Percentiles rank a stretch among this genome's conserved stretches.
Evolutionary conservation across 2,329 filamentous ascomycete species (phyloP).

Genomic region (Diaporthe aspalathi): DNA sequence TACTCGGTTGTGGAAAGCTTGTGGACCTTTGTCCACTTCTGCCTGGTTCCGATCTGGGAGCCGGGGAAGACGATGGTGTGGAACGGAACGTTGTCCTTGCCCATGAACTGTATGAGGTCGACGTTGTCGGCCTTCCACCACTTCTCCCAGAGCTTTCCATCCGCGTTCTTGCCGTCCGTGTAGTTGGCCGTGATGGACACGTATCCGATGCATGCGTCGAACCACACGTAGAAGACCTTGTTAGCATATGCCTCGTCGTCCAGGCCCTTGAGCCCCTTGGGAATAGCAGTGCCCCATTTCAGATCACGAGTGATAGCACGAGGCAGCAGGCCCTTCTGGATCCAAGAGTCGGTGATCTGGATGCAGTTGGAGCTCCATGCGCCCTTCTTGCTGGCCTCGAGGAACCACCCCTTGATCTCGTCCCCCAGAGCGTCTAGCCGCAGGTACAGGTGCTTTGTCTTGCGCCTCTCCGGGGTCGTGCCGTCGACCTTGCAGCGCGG

Average conservation of each 20-base stretch:
- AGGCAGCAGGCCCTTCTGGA: slow-evolving; percentile 84
- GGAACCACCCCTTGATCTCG: slow-evolving; percentile 81
- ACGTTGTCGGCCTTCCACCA: slow-evolving; percentile 96
- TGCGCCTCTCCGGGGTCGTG: slow-evolving; percentile 79
- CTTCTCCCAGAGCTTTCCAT: slow-evolving; percentile 81
- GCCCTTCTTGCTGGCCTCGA: slow-evolving; percentile 78
- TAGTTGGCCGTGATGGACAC: slow-evolving; percentile 95
- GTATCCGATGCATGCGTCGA: slow-evolving; percentile 87
- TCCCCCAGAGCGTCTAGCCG: slow-evolving; percentile 84
- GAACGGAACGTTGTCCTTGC: slow-evolving; percentile 86
- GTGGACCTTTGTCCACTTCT: slow-evolving; percentile 91
- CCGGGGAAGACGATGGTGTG: slow-evolving; percentile 93
- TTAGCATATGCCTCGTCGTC: slow-evolving; percentile 65
- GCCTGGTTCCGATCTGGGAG: slow-evolving; percentile 83
- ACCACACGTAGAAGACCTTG: slow-evolving; percentile 84
- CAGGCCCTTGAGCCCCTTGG: slow-evolving; percentile 59
- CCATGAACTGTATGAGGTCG: slow-evolving; percentile 93
- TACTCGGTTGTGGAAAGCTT: slow-evolving; percentile 92
- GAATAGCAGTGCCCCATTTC: slow-evolving; percentile 82
- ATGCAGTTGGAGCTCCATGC: slow-evolving; percentile 81
- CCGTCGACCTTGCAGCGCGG: slow-evolving; percentile 93
- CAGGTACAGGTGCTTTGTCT: slow-evolving; percentile 94
- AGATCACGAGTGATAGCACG: slow-evolving; percentile 93
- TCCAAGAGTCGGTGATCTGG: slow-evolving; percentile 82
- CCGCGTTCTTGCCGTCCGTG: slow-evolving; percentile 65